Evolutionary conservation across 192 early-diverging fungal genomes (phyloP).

Genomic region (Podila epigama): DNA sequence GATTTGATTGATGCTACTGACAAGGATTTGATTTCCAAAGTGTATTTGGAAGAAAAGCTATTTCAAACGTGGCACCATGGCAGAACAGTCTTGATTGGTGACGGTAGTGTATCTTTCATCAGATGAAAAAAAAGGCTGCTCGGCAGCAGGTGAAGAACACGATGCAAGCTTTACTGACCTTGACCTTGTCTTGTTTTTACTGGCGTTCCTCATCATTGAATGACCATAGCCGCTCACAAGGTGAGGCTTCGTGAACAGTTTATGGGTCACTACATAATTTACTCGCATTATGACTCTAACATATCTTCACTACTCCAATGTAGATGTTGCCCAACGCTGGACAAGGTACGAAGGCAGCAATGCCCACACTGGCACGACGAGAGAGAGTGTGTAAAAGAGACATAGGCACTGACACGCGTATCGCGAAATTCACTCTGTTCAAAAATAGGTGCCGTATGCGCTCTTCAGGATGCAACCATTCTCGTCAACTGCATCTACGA

Average conservation of each 20-base stretch:
- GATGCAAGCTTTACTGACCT: background rate
- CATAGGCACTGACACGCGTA: background rate
- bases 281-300: too few relatives aligned
- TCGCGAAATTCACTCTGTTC: background rate
- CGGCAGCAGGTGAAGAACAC: too few relatives aligned
- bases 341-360: too few relatives aligned
- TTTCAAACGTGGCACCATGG: slow-evolving; percentile 18
- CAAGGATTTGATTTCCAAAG: slow-evolving; percentile 10
- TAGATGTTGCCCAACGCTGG: background rate
- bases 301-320: too few relatives aligned
- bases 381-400: background rate
- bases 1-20: slow-evolving; percentile 6
- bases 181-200: too few relatives aligned
- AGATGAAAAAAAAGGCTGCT: too few relatives aligned
- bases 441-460: background rate
- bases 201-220: too few relatives aligned
- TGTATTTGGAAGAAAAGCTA: slow-evolving; percentile 19
- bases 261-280: too few relatives aligned
- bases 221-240: too few relatives aligned
- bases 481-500: background rate
- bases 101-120: too few relatives aligned
- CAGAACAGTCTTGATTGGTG: slow-evolving; percentile 9
- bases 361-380: too few relatives aligned
- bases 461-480: background rate
- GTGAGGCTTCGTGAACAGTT: too few relatives aligned